These are phyloP conservation scores for Rhinocladiella mackenziei DNA, from an alignment of 2,329 filamentous ascomycete genomes.

Conservation along the genomic window DNA sequence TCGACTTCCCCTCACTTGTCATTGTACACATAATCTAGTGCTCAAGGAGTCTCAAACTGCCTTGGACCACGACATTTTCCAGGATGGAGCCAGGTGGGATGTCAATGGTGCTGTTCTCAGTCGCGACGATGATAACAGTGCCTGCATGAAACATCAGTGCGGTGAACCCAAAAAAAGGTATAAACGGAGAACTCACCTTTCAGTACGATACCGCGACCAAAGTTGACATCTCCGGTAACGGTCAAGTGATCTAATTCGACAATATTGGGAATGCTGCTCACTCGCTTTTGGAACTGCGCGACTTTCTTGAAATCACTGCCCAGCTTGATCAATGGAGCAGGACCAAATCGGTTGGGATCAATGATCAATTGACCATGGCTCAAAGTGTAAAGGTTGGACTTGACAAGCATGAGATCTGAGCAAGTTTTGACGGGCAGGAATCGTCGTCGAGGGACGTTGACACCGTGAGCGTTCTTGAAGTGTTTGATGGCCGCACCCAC, in stretches of 20 bases:
- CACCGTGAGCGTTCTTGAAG: conserved; percentile 97
- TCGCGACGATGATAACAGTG: conserved; percentile 97
- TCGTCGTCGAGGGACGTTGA: conserved; percentile 94
- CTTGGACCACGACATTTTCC: conserved; percentile 98
- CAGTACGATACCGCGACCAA: conserved; percentile 88
- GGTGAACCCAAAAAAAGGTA: too few relatives aligned
- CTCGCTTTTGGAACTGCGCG: conserved; percentile 61
- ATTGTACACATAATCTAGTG: conserved; percentile 43
- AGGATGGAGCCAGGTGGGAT: conserved; percentile 93
- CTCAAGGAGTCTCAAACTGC: conserved; percentile 74
- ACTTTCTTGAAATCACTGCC: conserved; percentile 99
- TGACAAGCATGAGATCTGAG: conserved; percentile 98
- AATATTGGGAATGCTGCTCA: conserved; percentile 49
- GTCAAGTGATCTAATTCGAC: conserved; percentile 69
- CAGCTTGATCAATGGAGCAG: conserved; percentile 96
- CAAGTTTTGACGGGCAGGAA: conserved; percentile 99
- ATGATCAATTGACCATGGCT: conserved; percentile 98
- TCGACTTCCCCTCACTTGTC: background rate
- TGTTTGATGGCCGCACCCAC: conserved; percentile 98
- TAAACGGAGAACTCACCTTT: conserved; percentile 58
- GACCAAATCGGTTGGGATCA: conserved; percentile 92
- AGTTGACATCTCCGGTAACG: conserved; percentile 94
- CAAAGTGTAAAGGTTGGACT: conserved; percentile 97
- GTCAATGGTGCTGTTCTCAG: conserved; percentile 96
- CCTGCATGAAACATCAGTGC: conserved; percentile 34